A percentile compares a stretch with the other conserved stretches of the same genome.
Conservation (phyloP, 176 grass and related monocot genomes). For the Triticum turgidum region DNA sequence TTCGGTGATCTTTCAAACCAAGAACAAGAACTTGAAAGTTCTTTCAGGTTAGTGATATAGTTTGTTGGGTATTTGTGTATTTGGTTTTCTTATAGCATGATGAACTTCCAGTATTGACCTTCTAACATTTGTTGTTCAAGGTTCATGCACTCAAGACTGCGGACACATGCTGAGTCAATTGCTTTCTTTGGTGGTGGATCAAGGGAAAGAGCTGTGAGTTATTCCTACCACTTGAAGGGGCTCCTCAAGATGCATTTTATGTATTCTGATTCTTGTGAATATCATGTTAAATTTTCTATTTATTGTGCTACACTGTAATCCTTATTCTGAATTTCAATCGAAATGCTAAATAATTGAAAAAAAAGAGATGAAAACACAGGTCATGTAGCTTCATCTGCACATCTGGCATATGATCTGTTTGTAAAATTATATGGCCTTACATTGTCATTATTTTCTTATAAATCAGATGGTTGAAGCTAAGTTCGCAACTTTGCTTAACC, state of each 20-base stretch:
- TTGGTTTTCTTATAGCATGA: slow-evolving; percentile 12
- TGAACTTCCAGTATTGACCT: slow-evolving; percentile 13
- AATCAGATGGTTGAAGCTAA: slow-evolving; percentile 89
- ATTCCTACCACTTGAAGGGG: slow-evolving; percentile 4
- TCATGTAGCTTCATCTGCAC: neutral
- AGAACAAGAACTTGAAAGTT: slow-evolving; percentile 95
- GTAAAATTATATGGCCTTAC: slow-evolving; percentile 15
- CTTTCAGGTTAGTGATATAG: slow-evolving; percentile 60
- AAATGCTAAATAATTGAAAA: slow-evolving; percentile 11
- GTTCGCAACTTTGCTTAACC: slow-evolving; percentile 72
- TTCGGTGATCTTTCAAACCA: slow-evolving; percentile 89
- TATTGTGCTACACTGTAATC: neutral
- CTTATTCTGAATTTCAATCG: slow-evolving; percentile 15
- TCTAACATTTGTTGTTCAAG: slow-evolving; percentile 42
- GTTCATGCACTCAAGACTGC: slow-evolving; percentile 94
- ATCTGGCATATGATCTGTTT: neutral
- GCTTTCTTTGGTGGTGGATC: slow-evolving; percentile 99
- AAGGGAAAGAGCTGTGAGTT: slow-evolving; percentile 91
- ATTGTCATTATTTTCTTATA: neutral
- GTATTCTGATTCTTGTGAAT: neutral
- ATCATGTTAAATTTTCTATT: neutral
- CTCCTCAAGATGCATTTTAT: neutral
- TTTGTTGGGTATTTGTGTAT: slow-evolving; percentile 20
- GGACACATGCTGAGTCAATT: slow-evolving; percentile 93
- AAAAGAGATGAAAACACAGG: neutral